Evolutionary conservation across 495 filamentous ascomycete species (phyloP).

Genomic region (Aspergillus baeticus): DNA sequence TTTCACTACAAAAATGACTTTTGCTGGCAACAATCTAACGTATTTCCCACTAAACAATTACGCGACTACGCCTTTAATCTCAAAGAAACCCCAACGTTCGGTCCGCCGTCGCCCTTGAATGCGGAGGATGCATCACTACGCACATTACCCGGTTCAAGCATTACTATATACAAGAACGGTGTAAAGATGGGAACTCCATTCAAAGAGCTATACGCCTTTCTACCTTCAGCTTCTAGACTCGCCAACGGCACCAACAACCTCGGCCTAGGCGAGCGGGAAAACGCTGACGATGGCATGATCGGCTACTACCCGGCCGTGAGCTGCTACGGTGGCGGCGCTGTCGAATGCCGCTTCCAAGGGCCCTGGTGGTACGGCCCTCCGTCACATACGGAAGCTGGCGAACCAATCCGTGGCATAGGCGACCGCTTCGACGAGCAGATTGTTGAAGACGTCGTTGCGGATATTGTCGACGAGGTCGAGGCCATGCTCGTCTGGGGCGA

Average conservation of each 20-base stretch:
- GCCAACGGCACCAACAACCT: conserved; percentile 56
- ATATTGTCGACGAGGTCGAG: conserved; percentile 89
- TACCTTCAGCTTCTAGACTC: conserved; percentile 81
- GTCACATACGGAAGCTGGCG: conserved; percentile 29
- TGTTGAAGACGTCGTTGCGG: conserved; percentile 88
- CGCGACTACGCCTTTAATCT: conserved; percentile 63
- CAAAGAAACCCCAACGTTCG: conserved; percentile 46
- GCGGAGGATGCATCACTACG: conserved; percentile 70
- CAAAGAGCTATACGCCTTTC: conserved; percentile 83
- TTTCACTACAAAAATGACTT: conserved; percentile 90
- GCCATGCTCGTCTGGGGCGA: conserved; percentile 49
- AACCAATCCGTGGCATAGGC: conserved; percentile 56
- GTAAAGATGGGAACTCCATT: conserved; percentile 82
- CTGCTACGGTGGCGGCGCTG: conserved; percentile 87
- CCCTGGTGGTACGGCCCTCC: conserved; percentile 87
- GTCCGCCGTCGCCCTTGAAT: conserved; percentile 59
- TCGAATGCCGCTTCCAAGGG: conserved; percentile 86
- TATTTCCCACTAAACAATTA: conserved; percentile 82
- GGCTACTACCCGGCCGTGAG: conserved; percentile 95
- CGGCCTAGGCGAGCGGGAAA: conserved; percentile 74
- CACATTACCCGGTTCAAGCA: conserved; percentile 80
- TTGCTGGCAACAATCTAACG: conserved; percentile 94
- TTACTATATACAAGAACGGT: conserved; percentile 92
- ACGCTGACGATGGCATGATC: conserved; percentile 86
- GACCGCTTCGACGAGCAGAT: conserved; percentile 94